Evolutionary conservation across 2,329 filamentous ascomycete species (phyloP), one percentile per base, ranked within the genome.

Genomic region (Colletotrichum liriopes): DNA sequence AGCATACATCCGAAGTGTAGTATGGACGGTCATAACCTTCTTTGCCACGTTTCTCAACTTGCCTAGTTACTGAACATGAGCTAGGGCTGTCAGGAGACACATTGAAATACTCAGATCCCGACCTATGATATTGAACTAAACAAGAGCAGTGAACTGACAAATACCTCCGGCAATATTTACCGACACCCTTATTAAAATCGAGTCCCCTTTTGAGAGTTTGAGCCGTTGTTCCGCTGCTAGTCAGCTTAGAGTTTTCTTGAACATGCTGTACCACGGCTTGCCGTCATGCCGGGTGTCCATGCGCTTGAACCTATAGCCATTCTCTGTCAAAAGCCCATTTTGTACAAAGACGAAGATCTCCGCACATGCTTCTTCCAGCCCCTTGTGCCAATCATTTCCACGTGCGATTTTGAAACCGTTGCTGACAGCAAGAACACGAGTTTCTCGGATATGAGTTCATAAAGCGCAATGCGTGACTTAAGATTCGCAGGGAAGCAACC

Each of bases 1-100:
- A 23, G 54, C 52, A 1, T 70, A 70, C 29, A 23, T 65, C 2
- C 14, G 41, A 8, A 43, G 52, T 20, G 12, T 65, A 39, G 35
- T 55, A 12, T 54, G 41, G 61, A 60, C 60, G 35, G 14, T 41
- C 16, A 26, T 29, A 35, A 6, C 37, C 8, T 59, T 20, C 16
- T n/a, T 11, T 43, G 3, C 7, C 26, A 60, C 8, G 11, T 56
- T 65, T 26, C 2, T 56, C 4, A 16, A 26, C 14, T 43, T 37
- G 41, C 26, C 3, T 5, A 45, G 39, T n/a, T 65, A 45, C 18
- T 5, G 56, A 12, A 37, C 56, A 20, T 20, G 62, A 39, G 7
- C 45, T 14, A 45, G 54, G n/a, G 54, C 54, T 6, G 37, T 59
- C 41, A 66, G 49, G 43, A 58, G 14, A 14, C 43, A 43, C 5